Conservation (phyloP, 192 early-diverging fungal species). For the Backusella tuberculispora region DNA sequence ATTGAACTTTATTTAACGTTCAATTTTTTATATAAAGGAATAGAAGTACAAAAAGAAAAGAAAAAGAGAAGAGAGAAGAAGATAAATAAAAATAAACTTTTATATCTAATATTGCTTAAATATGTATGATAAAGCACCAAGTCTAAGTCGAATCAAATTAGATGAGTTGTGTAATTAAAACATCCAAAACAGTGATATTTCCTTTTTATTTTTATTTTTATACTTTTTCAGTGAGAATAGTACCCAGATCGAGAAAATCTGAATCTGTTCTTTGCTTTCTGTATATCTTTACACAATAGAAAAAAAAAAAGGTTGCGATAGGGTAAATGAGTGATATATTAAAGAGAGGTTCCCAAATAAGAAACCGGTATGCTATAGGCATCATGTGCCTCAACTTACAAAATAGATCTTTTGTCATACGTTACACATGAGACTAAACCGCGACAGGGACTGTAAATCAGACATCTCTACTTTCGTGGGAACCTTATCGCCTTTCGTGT, state of each 20-base stretch:
- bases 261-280: background rate
- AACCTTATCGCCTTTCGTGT: background rate
- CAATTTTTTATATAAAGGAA: no score
- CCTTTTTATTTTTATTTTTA: background rate
- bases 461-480: slow-evolving; percentile 1
- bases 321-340: background rate
- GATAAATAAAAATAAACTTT: background rate
- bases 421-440: slow-evolving; percentile 10
- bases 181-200: slow-evolving; percentile 7
- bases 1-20: background rate
- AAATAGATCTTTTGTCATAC: background rate
- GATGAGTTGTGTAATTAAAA: background rate
- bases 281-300: slow-evolving; percentile 2
- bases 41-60: background rate
- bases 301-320: background rate
- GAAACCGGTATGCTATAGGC: background rate
- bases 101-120: background rate
- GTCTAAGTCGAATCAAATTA: slow-evolving; percentile 7
- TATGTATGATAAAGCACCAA: background rate
- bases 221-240: background rate
- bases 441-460: slow-evolving; percentile 3
- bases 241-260: slow-evolving; percentile 10
- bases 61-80: background rate
- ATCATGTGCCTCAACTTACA: background rate
- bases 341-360: background rate